Conservation (phyloP, 768 basidiomycete genomes). For the Austroboletus eburneus region DNA sequence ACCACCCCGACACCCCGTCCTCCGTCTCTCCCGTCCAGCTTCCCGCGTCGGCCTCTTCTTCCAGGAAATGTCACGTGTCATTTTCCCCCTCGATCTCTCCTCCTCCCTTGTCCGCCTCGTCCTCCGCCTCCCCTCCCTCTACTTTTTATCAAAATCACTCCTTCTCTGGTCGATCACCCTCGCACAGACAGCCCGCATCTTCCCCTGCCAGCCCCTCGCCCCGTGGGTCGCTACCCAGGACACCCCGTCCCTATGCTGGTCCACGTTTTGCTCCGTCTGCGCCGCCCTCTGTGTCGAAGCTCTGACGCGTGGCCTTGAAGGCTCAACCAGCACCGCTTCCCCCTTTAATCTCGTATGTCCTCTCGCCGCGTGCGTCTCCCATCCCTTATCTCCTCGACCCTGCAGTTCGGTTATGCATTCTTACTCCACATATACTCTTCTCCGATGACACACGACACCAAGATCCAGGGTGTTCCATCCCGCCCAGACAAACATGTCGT, state of each 20-base stretch:
- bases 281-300: conserved; percentile 61
- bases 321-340: conserved; percentile 49
- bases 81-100: conserved; percentile 66
- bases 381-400: not conserved
- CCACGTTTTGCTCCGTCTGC: conserved; percentile 66
- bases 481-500: conserved; percentile 71
- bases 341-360: conserved; percentile 68
- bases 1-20: conserved; percentile 44
- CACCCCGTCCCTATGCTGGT: conserved; percentile 69
- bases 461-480: conserved; percentile 43
- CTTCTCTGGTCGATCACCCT: conserved; percentile 56
- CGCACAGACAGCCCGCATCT: conserved; percentile 49
- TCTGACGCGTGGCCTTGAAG: conserved; percentile 65
- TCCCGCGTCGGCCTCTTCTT: conserved; percentile 22
- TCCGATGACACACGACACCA: conserved; percentile 49
- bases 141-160: conserved; percentile 53
- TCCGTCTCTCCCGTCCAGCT: conserved; percentile 17
- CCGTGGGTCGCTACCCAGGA: conserved; percentile 46
- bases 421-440: conserved; percentile 71
- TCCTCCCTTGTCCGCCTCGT: conserved; percentile 54
- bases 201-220: conserved; percentile 38
- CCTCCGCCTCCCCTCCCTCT: conserved; percentile 62
- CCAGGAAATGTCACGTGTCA: conserved; percentile 28
- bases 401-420: conserved; percentile 73
- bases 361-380: conserved; percentile 1